Evolutionary conservation across 441 rosid genomes (phyloP), one percentile per base, ranked within the genome.

Genomic region (Daphne laureola): DNA sequence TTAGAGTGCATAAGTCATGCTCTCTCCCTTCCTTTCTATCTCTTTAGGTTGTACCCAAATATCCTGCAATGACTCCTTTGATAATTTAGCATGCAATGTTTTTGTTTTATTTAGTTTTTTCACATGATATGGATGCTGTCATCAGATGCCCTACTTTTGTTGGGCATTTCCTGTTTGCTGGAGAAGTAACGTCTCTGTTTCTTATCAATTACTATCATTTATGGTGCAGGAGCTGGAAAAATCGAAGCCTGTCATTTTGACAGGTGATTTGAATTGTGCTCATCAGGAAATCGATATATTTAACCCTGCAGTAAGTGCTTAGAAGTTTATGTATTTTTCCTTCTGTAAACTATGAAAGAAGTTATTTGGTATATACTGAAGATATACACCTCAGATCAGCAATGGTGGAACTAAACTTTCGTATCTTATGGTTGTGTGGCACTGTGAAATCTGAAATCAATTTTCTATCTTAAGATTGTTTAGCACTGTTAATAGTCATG

Each of bases 181-280:
- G 57, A 66, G 15, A 59, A 48, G 5, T 40, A 46, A 17, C 46
- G 45, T 51, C 47, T 63, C 35, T 51, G 53, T 18, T 55, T 1
- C 41, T 67, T 67, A 26, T 21, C 25, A 21, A 21, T 21, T 21
- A n/a, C n/a, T n/a, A 21, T 25, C 54, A 44, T 55, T 51, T 18
- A 54, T 58, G 53, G 40, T 65, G 57, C 78, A 91, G 96, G 95
- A 86, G 70, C 76, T 91, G 70, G 93, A 86, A 62, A 91, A 84
- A 84, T 73, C 80, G 46, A 86, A 91, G 74, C 96, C 98, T 47
- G 96, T 91, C 51, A 86, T 91, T 70, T 81, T 91, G 77, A 79
- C 93, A 3, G 95, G 98, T 23, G 96, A 91, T 82, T 62, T 91
- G 21, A 92, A 92, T 62, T 92, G 98, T 76, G 95, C 95, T 48